Evolutionary conservation across 305 asterid genomes (phyloP), one percentile per base, ranked within the genome.

Genomic region (Fraxinus velutina): DNA sequence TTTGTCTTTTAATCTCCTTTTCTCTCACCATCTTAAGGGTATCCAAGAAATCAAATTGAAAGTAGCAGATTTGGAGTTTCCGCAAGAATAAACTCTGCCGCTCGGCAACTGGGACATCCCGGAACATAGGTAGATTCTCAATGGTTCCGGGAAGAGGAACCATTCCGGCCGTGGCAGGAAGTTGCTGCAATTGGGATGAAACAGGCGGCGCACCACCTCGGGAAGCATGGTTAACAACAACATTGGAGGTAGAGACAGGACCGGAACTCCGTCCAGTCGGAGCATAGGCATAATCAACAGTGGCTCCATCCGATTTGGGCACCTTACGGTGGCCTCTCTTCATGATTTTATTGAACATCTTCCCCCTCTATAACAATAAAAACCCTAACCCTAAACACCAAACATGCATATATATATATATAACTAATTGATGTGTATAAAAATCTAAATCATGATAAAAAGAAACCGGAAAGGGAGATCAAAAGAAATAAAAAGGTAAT

Each of bases 341-440:
- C 17, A 94, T 93, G 29, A 94, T 91, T 86, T 90, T 94, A 85
- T 91, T 88, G 64, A 94, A 91, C 98, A 94, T 94, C 76, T 75
- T 83, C 68, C 37, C 62, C 80, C 84, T 81, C 85, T 79, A 85
- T 80, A 84, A 78, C 33, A 64, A 30, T 86, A 10, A 89, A 87
- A 90, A 87, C 87, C 88, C 91, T 86, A 89, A 84, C 88, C 88
- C 90, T 82, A 83, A 55, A 72, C 62, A 70, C 13, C 33, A 71
- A 50, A 44, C n/a, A 15, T 80, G 79, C 86, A 30, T n/a, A 52
- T 66, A 34, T 44, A 62, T 29, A 76, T 30, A 71, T 50, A 30
- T 8, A 72, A 17, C 52, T 42, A 47, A 24, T 10, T 62, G 71
- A 83, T 78, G 71, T 30, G 60, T 30, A 13, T 60, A 83, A 3